Base-by-base conservation (phyloP, 1,139 yeast genomes). In the Kluyveromyces marxianus region DNA sequence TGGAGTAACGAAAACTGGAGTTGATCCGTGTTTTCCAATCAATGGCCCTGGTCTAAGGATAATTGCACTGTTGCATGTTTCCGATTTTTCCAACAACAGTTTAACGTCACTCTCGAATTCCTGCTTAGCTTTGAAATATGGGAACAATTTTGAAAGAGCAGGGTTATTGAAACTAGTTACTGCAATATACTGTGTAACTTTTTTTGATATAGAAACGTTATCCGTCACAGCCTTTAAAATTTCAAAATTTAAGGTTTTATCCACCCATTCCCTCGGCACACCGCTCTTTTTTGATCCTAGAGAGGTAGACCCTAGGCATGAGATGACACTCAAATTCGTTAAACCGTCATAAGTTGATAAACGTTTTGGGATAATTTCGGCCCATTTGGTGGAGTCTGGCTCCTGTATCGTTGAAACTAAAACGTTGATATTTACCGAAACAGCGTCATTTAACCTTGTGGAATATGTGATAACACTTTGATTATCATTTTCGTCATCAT, bases 31-130 rank as follows among this genome's bases (percentile, higher is more conserved):
- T 7, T 52, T 48, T 2, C 68, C 69, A 28, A 56, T 49, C 7
- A 65, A 37, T 5, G 69, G 66, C 2, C 69, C 69, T 2, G 69
- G 68, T 48, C 65, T 55, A 7, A 65, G 42, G 2, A 65, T 50
- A 3, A 55, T 31, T 2, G 62, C 45, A 8, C 36, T 37, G n/a
- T 14, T 14, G 52, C 53, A 4, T 53, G 50, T 10, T 61, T 28
- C 0, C 49, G 45, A 30, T 4, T 36, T 10, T 4, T 51, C 48
- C 7, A 60, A 37, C 2, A 48, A 52, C n/a, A 53, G 45, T 29
- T 54, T 54, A 39, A 62, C 45, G 35, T 53, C 52, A 3, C 51
- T 46, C 46, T 64, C 67, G 38, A 63, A 38, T 25, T 44, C 48
- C 28, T 47, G 42, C 48, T 59, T 59, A 4, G 53, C 47, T 25